Evolutionary conservation across 2,329 filamentous ascomycete species (phyloP).

Genomic region (Fusarium chlamydosporum): DNA sequence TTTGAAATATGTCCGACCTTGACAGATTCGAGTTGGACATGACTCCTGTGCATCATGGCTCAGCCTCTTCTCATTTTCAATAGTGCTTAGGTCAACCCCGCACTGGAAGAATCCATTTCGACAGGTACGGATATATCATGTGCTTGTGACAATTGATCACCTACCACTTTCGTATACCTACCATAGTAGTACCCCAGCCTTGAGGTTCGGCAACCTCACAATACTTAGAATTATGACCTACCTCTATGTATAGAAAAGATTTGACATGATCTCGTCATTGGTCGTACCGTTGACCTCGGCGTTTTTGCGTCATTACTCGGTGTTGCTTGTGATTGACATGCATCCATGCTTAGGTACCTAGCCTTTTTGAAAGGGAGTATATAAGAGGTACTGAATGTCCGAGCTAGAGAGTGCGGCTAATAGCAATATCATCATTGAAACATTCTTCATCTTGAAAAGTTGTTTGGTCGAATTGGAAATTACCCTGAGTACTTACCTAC

Average conservation of each 20-base stretch:
- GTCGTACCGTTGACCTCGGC: slow-evolving; percentile 33
- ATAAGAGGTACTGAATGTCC: slow-evolving; percentile 7
- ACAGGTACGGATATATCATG: slow-evolving; percentile 16
- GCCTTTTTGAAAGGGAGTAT: slow-evolving; percentile 8
- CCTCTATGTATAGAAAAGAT: neutral
- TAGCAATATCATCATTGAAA: neutral
- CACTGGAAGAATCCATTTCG: slow-evolving; percentile 11
- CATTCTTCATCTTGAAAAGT: neutral
- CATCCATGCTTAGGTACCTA: too few relatives aligned
- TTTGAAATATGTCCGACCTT: slow-evolving; percentile 25
- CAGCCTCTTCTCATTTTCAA: slow-evolving; percentile 9
- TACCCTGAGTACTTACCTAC: neutral
- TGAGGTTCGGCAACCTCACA: neutral
- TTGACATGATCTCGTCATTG: slow-evolving; percentile 15
- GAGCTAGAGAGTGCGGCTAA: neutral
- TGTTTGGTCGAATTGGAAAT: slow-evolving; percentile 2
- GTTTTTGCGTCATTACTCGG: slow-evolving; percentile 26
- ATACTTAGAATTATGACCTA: neutral
- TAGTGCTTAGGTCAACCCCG: slow-evolving; percentile 15
- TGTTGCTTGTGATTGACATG: slow-evolving; percentile 40
- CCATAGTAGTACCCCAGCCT: neutral
- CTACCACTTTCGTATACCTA: slow-evolving; percentile 25
- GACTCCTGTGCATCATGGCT: slow-evolving; percentile 5
- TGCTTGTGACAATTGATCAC: slow-evolving; percentile 21
- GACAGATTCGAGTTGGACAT: slow-evolving; percentile 10